These are phyloP conservation scores for Takakia lepidozioides DNA, from an alignment of 225 moss, liverwort and hornwort genomes.

Conservation along the genomic window DNA sequence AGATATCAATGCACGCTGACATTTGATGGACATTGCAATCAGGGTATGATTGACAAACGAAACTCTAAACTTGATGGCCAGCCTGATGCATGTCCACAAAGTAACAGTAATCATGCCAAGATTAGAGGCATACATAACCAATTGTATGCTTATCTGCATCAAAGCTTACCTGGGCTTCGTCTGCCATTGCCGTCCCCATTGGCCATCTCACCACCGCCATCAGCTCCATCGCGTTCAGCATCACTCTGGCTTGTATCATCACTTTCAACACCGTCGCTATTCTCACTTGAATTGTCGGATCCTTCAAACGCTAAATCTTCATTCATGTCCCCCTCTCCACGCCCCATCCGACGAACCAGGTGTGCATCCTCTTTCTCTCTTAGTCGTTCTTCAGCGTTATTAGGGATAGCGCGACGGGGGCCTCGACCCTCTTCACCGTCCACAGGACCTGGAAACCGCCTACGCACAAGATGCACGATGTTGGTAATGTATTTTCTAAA, in stretches of 20 bases:
- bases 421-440: conserved; percentile 11
- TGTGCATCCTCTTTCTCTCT: conserved; percentile 31
- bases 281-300: conserved; percentile 48
- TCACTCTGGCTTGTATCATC: conserved; percentile 40
- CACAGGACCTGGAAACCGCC: conserved; percentile 24
- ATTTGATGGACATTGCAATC: no score
- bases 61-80: no score
- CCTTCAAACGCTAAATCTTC: conserved; percentile 58
- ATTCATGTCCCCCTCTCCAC: conserved; percentile 47
- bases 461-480: conserved; percentile 49
- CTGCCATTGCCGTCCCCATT: conserved; percentile 7
- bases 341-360: conserved; percentile 7
- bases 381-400: conserved; percentile 21
- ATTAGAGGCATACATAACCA: no score
- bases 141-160: no score
- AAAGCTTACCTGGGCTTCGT: conserved; percentile 3
- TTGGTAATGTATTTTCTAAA: conserved; percentile 62
- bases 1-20: no score
- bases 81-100: no score
- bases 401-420: conserved; percentile 19
- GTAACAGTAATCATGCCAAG: no score
- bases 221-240: conserved; percentile 14
- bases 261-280: conserved; percentile 49
- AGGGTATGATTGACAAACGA: no score
- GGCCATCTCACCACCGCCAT: conserved; percentile 9